A percentile compares a stretch with the other conserved stretches of the same genome.
Evolutionary conservation across 2,329 filamentous ascomycete genomes (phyloP).

Genomic region (Talaromyces sp.): DNA sequence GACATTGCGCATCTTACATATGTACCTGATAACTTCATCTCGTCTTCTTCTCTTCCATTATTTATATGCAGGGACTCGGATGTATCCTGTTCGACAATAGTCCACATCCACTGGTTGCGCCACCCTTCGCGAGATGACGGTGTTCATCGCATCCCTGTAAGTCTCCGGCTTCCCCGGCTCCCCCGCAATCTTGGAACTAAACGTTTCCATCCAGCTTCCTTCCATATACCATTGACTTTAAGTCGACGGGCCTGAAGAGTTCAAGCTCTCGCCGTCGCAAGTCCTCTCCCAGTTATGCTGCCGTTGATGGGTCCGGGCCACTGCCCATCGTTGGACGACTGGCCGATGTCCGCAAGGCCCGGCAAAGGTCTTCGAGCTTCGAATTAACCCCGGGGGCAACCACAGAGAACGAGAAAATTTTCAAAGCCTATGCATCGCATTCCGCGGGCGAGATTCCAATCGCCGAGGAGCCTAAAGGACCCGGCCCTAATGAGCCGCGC

Average conservation of each 20-base stretch:
- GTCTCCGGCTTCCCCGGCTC: constrained; percentile 8
- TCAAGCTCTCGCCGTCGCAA: constrained; percentile 17
- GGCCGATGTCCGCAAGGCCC: constrained; percentile 22
- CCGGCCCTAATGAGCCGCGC: constrained; percentile 65
- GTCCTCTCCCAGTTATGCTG: constrained; percentile 26
- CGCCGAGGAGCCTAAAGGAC: constrained; percentile 34
- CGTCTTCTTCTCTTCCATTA: too few species aligned
- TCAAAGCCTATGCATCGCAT: constrained; percentile 36
- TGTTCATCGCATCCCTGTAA: constrained; percentile 41
- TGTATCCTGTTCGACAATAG: background rate
- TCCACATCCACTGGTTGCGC: background rate
- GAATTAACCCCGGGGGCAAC: constrained; percentile 42
- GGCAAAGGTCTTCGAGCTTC: constrained; percentile 23
- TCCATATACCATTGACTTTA: constrained; percentile 42
- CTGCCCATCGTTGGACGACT: constrained; percentile 27
- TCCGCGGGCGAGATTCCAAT: constrained; percentile 30
- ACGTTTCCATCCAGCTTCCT: constrained; percentile 31
- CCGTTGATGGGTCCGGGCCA: constrained; percentile 24
- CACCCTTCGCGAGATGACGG: constrained; percentile 29
- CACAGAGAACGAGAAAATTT: constrained; percentile 43
- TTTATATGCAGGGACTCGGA: background rate
- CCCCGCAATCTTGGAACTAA: background rate
- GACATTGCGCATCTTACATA: too few species aligned
- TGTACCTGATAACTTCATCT: too few species aligned
- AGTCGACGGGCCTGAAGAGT: constrained; percentile 25